These are phyloP conservation scores for Effrenium voratum DNA, from an alignment of 73 alveolate species.

Conservation along the genomic window DNA sequence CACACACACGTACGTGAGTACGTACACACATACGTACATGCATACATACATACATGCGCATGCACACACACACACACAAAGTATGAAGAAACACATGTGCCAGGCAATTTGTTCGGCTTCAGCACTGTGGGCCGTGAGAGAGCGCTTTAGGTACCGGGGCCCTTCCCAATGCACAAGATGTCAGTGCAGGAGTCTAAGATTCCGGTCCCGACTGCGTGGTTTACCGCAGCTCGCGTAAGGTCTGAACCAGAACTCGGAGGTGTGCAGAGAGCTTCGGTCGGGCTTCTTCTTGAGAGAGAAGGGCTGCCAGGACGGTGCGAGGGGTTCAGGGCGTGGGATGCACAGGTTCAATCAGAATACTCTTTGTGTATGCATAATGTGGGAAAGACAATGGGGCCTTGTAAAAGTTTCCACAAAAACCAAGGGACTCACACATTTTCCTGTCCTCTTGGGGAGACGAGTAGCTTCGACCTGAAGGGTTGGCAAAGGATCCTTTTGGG, in stretches of 20 bases:
- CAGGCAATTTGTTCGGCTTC: not conserved
- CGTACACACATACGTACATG: not conserved
- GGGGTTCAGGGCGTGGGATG: no score
- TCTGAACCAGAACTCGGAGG: conserved; percentile 48
- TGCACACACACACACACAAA: not conserved
- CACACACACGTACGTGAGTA: no score
- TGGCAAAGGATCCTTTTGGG: no score
- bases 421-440: no score
- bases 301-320: conserved; percentile 61
- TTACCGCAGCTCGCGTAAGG: not conserved
- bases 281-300: conserved; percentile 51
- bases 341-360: no score
- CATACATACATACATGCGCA: not conserved
- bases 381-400: no score
- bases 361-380: no score
- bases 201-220: not conserved
- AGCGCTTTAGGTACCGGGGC: conserved; percentile 46
- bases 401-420: no score
- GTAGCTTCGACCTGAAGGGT: no score
- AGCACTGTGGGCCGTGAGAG: no score
- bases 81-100: not conserved
- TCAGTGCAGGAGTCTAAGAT: conserved; percentile 23
- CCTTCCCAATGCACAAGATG: conserved; percentile 91
- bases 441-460: no score
- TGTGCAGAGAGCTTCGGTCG: conserved; percentile 40